Percentiles rank a stretch among this genome's conserved stretches.
phyloP scores from a whole-genome alignment of 306 rosid species.

The Betula pendula region DNA sequence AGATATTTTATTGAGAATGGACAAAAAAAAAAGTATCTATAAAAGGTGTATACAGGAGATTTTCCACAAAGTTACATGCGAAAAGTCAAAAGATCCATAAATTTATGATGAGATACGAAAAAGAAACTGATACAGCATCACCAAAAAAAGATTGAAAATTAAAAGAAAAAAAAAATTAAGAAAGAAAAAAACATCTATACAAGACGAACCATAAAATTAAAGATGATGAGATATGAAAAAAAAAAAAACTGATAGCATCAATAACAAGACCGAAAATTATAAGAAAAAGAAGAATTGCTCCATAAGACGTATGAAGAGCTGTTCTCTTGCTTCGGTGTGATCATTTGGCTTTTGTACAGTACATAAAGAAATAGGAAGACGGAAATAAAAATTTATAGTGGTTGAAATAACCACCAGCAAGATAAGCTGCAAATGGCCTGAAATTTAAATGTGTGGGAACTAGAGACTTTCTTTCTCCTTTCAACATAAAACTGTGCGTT shows the following conservation, averaged over 20 bases:
- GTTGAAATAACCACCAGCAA: background rate
- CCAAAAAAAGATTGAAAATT: background rate
- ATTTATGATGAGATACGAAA: background rate
- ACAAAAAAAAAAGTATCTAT: background rate
- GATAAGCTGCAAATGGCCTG: background rate
- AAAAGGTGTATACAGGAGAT: background rate
- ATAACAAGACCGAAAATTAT: background rate
- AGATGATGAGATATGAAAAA: background rate
- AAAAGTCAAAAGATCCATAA: background rate
- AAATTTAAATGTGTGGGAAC: background rate
- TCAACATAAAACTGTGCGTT: background rate
- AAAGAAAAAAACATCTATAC: too few relatives aligned
- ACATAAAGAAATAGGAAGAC: background rate
- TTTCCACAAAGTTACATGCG: background rate
- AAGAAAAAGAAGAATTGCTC: background rate
- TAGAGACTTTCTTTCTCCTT: background rate
- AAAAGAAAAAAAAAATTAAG: background rate
- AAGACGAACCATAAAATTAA: background rate
- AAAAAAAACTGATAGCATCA: conserved; percentile 1
- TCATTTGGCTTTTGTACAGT: background rate
- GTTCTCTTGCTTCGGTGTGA: background rate
- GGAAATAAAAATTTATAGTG: background rate
- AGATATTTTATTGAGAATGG: background rate
- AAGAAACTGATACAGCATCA: background rate
- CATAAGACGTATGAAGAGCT: background rate